Base-by-base conservation (phyloP, 306 rosid genomes). In the Morella rubra region DNA sequence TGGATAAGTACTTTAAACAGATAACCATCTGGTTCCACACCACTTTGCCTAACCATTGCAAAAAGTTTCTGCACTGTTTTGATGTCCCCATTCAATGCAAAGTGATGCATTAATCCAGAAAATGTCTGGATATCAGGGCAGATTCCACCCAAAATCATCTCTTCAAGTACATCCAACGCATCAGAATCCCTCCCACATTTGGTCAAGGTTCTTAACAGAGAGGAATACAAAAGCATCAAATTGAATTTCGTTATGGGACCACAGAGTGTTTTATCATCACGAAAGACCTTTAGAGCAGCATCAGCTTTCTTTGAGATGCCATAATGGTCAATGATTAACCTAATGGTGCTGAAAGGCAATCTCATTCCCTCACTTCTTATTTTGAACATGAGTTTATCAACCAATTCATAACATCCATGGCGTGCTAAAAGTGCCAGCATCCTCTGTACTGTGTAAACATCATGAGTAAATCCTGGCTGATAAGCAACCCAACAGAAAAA, bases 401-500 rank as follows among this genome's bases (percentile, higher is more conserved):
- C 92, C 84, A 90, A 84, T 18, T 87, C 94, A 54, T 76, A 69
- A 44, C 27, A 74, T 65, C 96, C 93, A 67, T 86, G 89, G 61
- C 88, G 91, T 6, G 97, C 94, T 59, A 87, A 81, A 82, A 89
- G 81, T 49, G 91, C 75, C 81, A 85, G 78, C 74, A 87, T 89
- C 81, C 97, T 90, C 79, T 93, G 94, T 52, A 90, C 86, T 4
- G 97, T 90, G 86, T 85, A 87, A 71, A 85, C 83, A 72, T 89
- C 91, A 86, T 93, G 97, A 44, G 90, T 86, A 83, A 90, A 90
- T 55, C 93, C 96, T 44, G 88, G 90, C 80, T 85, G 94, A 79
- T 52, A 47, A 54, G 93, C 87, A 74, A 86, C 94, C 97, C 96
- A 90, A 56, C 94, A 85, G 85, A 93, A 93, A 82, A 93, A 90